phyloP scores from a whole-genome alignment of 495 filamentous ascomycete species.

The Zalerion maritima region DNA sequence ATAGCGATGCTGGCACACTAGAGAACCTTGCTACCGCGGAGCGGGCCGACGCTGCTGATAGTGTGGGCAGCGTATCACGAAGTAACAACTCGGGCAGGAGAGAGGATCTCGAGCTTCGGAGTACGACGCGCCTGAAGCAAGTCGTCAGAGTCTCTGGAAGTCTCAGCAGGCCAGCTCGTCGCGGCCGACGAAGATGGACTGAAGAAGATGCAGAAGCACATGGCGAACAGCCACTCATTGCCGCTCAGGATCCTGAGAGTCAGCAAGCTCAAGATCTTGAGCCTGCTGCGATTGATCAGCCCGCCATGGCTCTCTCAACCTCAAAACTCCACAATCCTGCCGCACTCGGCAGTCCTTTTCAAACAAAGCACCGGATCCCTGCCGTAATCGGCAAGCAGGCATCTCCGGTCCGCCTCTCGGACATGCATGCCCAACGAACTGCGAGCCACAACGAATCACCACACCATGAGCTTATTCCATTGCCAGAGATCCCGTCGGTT shows the following conservation, averaged over 20 bases:
- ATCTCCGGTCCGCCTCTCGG: constrained; percentile 10
- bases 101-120: constrained; percentile 47
- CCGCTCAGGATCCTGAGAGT: constrained; percentile 21
- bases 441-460: constrained; percentile 24
- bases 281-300: constrained; percentile 18
- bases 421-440: constrained; percentile 6
- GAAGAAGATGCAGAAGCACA: constrained; percentile 48
- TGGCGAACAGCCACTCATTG: constrained; percentile 16
- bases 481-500: constrained; percentile 38
- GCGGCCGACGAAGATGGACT: constrained; percentile 57
- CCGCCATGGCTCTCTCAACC: constrained; percentile 16
- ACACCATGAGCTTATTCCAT: constrained; percentile 48
- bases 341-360: constrained; percentile 30
- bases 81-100: constrained; percentile 30
- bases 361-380: no score
- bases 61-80: constrained; percentile 33
- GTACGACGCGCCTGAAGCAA: constrained; percentile 58
- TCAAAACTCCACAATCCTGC: constrained; percentile 24
- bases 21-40: constrained; percentile 29
- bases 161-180: constrained; percentile 57
- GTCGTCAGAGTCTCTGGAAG: constrained; percentile 61
- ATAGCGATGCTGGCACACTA: constrained; percentile 20
- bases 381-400: constrained; percentile 18
- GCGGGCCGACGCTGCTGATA: constrained; percentile 15
- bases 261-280: constrained; percentile 16